Evolutionary conservation across 768 basidiomycete genomes (phyloP).

Genomic region (Lyophyllum decastes): DNA sequence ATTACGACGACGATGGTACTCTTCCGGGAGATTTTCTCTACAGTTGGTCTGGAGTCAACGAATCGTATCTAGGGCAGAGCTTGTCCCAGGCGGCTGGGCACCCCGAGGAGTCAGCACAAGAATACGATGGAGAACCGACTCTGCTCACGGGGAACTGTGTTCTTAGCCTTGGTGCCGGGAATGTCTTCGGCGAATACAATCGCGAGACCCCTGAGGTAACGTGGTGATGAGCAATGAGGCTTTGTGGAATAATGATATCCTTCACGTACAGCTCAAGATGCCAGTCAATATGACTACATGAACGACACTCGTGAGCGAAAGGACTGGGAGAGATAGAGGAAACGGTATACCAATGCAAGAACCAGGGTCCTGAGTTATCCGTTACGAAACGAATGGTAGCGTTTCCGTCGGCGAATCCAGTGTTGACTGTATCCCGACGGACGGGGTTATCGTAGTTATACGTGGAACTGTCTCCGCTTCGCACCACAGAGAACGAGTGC

Average conservation of each 20-base stretch:
- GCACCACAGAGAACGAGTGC: constrained; percentile 36
- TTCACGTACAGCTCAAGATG: constrained; percentile 34
- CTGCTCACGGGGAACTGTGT: constrained; percentile 22
- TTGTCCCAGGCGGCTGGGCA: constrained; percentile 30
- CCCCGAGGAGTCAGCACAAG: background rate
- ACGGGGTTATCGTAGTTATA: constrained; percentile 26
- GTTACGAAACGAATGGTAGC: constrained; percentile 2
- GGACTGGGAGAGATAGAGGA: background rate
- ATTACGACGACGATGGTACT: too few relatives aligned
- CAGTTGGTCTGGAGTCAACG: constrained; percentile 1
- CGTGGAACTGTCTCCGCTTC: constrained; percentile 27
- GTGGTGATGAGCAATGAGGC: background rate
- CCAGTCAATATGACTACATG: constrained; percentile 35
- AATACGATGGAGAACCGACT: background rate
- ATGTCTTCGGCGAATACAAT: constrained; percentile 36
- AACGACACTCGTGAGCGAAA: background rate
- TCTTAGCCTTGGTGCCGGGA: constrained; percentile 15
- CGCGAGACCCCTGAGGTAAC: constrained; percentile 24
- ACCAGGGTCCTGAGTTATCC: constrained; percentile 13
- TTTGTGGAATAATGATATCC: background rate
- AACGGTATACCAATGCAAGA: constrained; percentile 25
- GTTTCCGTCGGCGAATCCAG: constrained; percentile 28
- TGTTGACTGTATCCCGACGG: constrained; percentile 54
- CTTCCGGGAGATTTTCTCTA: background rate
- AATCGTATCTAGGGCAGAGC: constrained; percentile 32